phyloP scores from a whole-genome alignment of 140 eudicot species.

The Anethum foeniculum region DNA sequence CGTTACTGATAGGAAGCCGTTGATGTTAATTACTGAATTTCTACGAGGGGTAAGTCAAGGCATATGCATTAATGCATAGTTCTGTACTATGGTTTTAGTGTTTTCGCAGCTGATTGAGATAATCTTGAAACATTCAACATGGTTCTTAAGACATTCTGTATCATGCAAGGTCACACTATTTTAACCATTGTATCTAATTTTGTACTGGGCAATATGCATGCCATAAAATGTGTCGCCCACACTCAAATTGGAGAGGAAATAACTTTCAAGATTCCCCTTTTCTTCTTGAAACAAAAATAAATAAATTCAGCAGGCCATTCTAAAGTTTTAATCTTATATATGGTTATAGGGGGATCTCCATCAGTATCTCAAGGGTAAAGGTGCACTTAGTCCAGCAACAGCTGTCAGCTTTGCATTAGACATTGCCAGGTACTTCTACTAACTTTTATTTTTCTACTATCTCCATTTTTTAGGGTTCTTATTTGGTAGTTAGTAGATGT shows the following conservation, averaged over 20 bases:
- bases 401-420: slow-evolving; percentile 88
- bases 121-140: neutral
- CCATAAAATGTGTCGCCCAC: neutral
- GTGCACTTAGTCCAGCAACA: slow-evolving; percentile 72
- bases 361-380: slow-evolving; percentile 85
- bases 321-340: neutral
- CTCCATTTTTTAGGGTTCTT: neutral
- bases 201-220: neutral
- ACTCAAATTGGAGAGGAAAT: neutral
- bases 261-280: neutral
- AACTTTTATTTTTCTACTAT: neutral
- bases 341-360: slow-evolving; percentile 82
- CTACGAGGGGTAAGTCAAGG: slow-evolving; percentile 67
- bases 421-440: slow-evolving; percentile 74
- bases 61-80: neutral
- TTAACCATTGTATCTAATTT: neutral
- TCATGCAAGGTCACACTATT: neutral
- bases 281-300: neutral
- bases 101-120: neutral
- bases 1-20: slow-evolving; percentile 86
- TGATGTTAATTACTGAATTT: slow-evolving; percentile 89
- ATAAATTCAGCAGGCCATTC: neutral
- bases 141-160: neutral
- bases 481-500: neutral
- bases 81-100: neutral